Evolutionary conservation across 441 rosid genomes (phyloP).

Genomic region (Metrosideros polymorpha): DNA sequence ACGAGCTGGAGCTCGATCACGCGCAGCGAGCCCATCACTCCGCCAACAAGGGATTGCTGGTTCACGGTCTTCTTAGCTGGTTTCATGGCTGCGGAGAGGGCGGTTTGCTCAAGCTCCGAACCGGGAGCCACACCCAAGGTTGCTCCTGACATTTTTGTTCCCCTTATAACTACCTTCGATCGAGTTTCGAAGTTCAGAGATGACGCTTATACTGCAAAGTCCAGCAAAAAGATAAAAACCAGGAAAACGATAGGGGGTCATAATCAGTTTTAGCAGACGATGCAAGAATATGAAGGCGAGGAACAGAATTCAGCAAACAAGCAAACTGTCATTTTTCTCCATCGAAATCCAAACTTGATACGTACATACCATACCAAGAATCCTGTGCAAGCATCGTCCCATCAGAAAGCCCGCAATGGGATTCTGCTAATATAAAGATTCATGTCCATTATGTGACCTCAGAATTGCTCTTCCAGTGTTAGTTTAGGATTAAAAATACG

Average conservation of each 20-base stretch:
- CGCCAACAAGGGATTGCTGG: slow-evolving; percentile 22
- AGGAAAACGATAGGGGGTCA: not conserved
- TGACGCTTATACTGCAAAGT: not conserved
- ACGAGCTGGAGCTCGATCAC: slow-evolving; percentile 81
- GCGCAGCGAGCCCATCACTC: slow-evolving; percentile 68
- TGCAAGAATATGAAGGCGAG: not conserved
- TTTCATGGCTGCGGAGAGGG: slow-evolving; percentile 4
- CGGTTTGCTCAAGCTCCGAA: slow-evolving; percentile 22
- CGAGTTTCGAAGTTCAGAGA: not conserved
- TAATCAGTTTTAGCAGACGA: not conserved
- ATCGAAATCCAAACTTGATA: not conserved
- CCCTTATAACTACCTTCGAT: not conserved
- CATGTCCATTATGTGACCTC: not conserved
- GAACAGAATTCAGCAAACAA: not conserved
- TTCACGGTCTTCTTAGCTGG: slow-evolving; percentile 1
- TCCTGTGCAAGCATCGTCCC: not conserved
- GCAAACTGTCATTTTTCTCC: not conserved
- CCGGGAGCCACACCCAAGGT: slow-evolving; percentile 50
- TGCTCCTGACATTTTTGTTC: slow-evolving; percentile 58
- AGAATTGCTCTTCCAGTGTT: not conserved
- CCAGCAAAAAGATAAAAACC: not conserved
- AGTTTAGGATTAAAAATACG: not conserved
- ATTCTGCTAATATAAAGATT: not conserved
- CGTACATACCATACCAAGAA: not conserved
- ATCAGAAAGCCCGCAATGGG: not conserved